These are phyloP conservation scores for Ganoderma boninense DNA, from an alignment of 1,284 basidiomycete genomes.

Conservation along the genomic window DNA sequence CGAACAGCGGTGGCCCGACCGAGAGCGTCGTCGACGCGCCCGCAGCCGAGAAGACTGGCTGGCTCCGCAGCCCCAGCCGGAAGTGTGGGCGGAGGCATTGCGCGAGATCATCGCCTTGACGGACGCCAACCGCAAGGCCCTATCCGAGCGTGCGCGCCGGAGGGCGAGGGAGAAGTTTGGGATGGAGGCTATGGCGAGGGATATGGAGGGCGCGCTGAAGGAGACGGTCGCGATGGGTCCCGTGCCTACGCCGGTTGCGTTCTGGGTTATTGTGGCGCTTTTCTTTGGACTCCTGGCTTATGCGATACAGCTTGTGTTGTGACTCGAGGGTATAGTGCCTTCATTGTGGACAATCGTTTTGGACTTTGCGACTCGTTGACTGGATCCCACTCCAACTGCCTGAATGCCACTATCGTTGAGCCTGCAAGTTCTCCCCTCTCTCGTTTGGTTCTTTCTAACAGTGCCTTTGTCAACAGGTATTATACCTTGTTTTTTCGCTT, in stretches of 20 bases:
- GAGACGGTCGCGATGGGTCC: conserved; percentile 62
- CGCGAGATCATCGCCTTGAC: conserved; percentile 65
- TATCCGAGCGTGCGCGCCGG: conserved; percentile 63
- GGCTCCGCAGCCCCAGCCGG: conserved; percentile 74
- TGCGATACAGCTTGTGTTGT: conserved; percentile 1
- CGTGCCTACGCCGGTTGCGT: conserved; percentile 30
- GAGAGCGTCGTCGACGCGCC: conserved; percentile 82
- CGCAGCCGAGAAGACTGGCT: conserved; percentile 58
- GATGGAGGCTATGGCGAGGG: conserved; percentile 71
- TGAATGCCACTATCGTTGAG: background rate
- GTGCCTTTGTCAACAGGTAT: background rate
- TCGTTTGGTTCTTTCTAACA: background rate
- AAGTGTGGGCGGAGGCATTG: conserved; percentile 77
- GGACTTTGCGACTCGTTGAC: background rate
- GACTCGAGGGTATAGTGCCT: background rate
- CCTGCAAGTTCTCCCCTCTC: background rate
- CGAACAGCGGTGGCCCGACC: conserved; percentile 90
- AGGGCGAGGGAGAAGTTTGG: conserved; percentile 69
- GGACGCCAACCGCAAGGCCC: conserved; percentile 50
- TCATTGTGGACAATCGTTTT: background rate
- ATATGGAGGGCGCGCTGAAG: conserved; percentile 61
- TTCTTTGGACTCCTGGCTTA: conserved; percentile 19
- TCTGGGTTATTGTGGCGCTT: conserved; percentile 25
- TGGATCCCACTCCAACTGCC: background rate
- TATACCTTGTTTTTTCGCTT: background rate